Evolutionary conservation across 805 yeast genomes (phyloP).

Genomic region (Sugiyamaella americana): DNA sequence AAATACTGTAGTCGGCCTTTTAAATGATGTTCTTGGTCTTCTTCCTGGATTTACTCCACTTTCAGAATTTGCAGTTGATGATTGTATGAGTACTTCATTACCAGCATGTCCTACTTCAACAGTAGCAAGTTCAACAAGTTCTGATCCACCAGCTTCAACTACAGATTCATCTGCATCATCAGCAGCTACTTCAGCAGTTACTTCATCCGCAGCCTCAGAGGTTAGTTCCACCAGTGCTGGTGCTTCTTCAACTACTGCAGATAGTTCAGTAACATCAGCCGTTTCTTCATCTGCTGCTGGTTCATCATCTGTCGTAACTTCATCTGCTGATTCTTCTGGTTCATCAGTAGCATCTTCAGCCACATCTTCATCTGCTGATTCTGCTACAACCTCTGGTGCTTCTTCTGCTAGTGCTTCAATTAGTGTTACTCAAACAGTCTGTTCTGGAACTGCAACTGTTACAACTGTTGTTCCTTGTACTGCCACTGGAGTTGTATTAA

Average conservation of each 20-base stretch:
- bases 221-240: too few species aligned
- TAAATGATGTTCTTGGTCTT: not conserved
- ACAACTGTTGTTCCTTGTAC: not conserved
- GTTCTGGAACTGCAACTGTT: not conserved
- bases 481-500: not conserved
- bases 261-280: not conserved
- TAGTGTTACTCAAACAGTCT: not conserved
- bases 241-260: not conserved
- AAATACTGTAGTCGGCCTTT: not conserved
- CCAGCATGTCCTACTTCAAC: not conserved
- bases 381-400: not conserved
- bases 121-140: not conserved
- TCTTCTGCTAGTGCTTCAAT: not conserved
- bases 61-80: too few species aligned
- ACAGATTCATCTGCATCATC: not conserved
- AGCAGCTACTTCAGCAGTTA: not conserved
- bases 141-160: not conserved
- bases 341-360: not conserved
- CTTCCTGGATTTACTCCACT: too few species aligned
- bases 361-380: not conserved
- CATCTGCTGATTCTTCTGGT: not conserved
- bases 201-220: not conserved
- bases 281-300: not conserved
- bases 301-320: not conserved
- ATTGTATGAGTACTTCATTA: too few species aligned